A percentile compares a stretch with the other conserved stretches of the same genome.
Evolutionary conservation across 768 basidiomycete genomes (phyloP).

Genomic region (Boletellus ananiceps): DNA sequence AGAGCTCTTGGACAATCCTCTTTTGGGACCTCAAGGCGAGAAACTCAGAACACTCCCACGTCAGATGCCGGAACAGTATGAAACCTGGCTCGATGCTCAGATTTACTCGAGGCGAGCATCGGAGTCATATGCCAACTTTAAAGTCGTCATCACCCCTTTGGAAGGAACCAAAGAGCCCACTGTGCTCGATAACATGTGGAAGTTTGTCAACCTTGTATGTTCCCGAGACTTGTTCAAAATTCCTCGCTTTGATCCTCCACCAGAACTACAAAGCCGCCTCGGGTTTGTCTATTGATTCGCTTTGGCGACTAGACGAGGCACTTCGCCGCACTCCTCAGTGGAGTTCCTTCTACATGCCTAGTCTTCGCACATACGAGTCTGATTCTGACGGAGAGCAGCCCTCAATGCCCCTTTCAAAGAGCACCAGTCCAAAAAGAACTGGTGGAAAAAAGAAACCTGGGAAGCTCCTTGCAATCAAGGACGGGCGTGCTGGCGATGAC

Average conservation of each 20-base stretch:
- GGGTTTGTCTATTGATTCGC: slow-evolving; percentile 52
- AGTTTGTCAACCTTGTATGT: slow-evolving; percentile 53
- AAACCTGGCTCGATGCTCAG: slow-evolving; percentile 68
- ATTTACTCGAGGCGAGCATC: slow-evolving; percentile 57
- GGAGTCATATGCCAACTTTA: slow-evolving; percentile 43
- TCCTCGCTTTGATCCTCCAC: slow-evolving; percentile 7
- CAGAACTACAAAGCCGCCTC: slow-evolving; percentile 58
- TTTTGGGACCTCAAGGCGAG: slow-evolving; percentile 53
- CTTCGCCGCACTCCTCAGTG: slow-evolving; percentile 56
- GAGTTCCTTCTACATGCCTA: slow-evolving; percentile 39
- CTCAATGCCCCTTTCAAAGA: slow-evolving; percentile 8
- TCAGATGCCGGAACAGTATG: slow-evolving; percentile 56
- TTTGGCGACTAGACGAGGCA: slow-evolving; percentile 59
- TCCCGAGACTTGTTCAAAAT: background rate
- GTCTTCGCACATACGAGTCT: slow-evolving; percentile 16
- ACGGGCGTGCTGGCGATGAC: slow-evolving; percentile 37
- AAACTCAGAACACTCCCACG: slow-evolving; percentile 47
- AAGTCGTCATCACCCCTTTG: slow-evolving; percentile 56
- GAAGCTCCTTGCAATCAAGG: slow-evolving; percentile 49
- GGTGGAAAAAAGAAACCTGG: slow-evolving; percentile 26
- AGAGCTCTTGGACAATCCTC: slow-evolving; percentile 56
- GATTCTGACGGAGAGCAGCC: slow-evolving; percentile 26
- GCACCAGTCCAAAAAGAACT: slow-evolving; percentile 12
- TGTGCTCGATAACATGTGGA: slow-evolving; percentile 63
- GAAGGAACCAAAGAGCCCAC: slow-evolving; percentile 46